Conservation (phyloP, 2,329 filamentous ascomycete genomes). For the Aspergillus piperis region DNA sequence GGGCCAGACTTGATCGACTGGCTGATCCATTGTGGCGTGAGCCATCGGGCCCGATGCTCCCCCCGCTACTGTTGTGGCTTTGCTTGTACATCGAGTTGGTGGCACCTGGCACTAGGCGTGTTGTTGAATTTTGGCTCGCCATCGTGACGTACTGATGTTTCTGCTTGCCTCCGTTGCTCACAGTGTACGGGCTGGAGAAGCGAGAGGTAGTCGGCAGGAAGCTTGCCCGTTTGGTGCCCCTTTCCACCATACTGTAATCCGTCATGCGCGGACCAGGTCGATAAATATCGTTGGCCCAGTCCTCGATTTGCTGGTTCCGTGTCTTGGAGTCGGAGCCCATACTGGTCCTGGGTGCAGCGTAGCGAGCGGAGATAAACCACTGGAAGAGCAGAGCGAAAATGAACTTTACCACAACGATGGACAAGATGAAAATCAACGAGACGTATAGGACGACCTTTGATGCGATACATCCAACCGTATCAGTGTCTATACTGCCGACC, state of each 20-base stretch:
- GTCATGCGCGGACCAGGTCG: conserved; percentile 79
- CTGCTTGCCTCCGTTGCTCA: conserved; percentile 62
- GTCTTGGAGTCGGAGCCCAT: conserved; percentile 79
- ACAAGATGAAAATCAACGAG: conserved; percentile 85
- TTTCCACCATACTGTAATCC: conserved; percentile 71
- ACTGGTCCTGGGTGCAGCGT: conserved; percentile 81
- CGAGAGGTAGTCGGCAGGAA: conserved; percentile 93
- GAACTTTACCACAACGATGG: conserved; percentile 85
- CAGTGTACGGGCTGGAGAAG: conserved; percentile 86
- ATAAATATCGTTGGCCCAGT: conserved; percentile 98
- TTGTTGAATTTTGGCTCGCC: conserved; percentile 81
- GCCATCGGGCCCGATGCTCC: conserved; percentile 53
- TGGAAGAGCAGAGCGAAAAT: conserved; percentile 87
- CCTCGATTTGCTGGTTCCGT: conserved; percentile 90
- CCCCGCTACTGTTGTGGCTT: conserved; percentile 57
- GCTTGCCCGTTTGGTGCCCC: conserved; percentile 76
- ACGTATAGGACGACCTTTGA: conserved; percentile 96
- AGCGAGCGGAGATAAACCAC: conserved; percentile 90
- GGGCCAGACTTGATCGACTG: conserved; percentile 58
- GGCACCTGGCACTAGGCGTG: conserved; percentile 64
- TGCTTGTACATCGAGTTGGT: conserved; percentile 67
- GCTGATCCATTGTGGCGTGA: conserved; percentile 43
- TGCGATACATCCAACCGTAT: conserved; percentile 94
- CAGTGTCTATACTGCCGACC: conserved; percentile 92
- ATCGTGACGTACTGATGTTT: conserved; percentile 79